Evolutionary conservation across 495 filamentous ascomycete species (phyloP), one percentile per base, ranked within the genome.

Genomic region (Amphirosellinia nigrospora): DNA sequence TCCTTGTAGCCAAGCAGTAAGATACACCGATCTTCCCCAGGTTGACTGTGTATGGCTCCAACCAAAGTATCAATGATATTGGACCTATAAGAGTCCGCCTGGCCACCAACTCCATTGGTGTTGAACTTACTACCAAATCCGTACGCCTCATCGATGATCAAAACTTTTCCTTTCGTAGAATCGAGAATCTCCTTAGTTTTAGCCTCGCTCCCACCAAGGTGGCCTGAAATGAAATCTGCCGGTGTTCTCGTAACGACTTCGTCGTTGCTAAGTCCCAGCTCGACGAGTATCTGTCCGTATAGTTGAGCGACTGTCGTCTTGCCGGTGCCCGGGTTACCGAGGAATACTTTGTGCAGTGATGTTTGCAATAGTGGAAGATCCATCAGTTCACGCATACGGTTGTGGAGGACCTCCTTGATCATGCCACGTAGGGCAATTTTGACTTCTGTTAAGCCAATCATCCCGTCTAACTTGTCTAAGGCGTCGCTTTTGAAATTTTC

Each of bases 61-160:
- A 45, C 43, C 7, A 45, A 19, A 5, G 43, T 45, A 45, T 45
- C 43, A n/a, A 45, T 45, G 19, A 45, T 45, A 4, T 19, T 19
- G 3, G 43, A 45, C 16, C 43, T 45, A n/a, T n/a, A 45, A 19
- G 43, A 19, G 16, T 45, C 43, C 4, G 43, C n/a, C 4, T 45
- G 16, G n/a, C 43, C 43, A 45, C 43, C 7, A 6, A 19, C 8
- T 45, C 72, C 72, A 39, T 73, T 67, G 5, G 66, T 73, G 41
- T 81, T 80, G 1, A 72, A 65, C 66, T 79, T 56, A 30, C n/a
- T 56, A n/a, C 52, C 84, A 0, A 90, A 79, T 70, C 82, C 84
- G 68, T 94, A 93, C 0, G 90, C 90, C 69, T 93, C 91, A 70
- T 94, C 91, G n/a, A 93, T 92, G 7, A 93, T 85, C 1, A 93